Evolutionary conservation across 441 rosid genomes (phyloP).

Genomic region (Erodium moschatum): DNA sequence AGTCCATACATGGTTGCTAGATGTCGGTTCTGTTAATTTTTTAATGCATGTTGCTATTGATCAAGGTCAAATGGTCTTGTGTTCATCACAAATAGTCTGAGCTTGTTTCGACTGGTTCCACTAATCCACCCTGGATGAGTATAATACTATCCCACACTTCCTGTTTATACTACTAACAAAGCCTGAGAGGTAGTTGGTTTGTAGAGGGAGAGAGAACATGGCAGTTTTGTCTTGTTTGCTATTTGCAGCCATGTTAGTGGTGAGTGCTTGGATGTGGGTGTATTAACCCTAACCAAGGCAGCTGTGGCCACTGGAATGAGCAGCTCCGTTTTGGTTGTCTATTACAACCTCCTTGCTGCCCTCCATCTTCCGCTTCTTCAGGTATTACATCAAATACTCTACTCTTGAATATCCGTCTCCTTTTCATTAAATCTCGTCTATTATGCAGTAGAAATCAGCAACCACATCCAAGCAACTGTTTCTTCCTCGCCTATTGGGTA

Average conservation of each 20-base stretch:
- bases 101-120: not conserved
- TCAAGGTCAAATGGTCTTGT: not conserved
- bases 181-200: not conserved
- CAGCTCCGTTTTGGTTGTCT: constrained; percentile 35
- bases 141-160: no score
- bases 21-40: not conserved
- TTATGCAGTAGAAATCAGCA: constrained; percentile 17
- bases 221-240: constrained; percentile 12
- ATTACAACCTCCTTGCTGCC: constrained; percentile 34
- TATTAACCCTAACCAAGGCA: constrained; percentile 37
- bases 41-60: not conserved
- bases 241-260: constrained; percentile 39
- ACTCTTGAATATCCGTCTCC: no score
- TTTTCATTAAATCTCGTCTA: not conserved
- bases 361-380: constrained; percentile 24
- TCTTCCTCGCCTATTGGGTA: constrained; percentile 33
- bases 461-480: no score
- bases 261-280: constrained; percentile 41
- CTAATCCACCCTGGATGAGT: not conserved
- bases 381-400: no score
- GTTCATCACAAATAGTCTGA: not conserved
- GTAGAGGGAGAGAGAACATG: not conserved
- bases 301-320: constrained; percentile 39
- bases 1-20: not conserved
- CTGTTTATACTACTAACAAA: no score